phyloP scores from a whole-genome alignment of 2,329 filamentous ascomycete species.

The Xylariaceae sp. region DNA sequence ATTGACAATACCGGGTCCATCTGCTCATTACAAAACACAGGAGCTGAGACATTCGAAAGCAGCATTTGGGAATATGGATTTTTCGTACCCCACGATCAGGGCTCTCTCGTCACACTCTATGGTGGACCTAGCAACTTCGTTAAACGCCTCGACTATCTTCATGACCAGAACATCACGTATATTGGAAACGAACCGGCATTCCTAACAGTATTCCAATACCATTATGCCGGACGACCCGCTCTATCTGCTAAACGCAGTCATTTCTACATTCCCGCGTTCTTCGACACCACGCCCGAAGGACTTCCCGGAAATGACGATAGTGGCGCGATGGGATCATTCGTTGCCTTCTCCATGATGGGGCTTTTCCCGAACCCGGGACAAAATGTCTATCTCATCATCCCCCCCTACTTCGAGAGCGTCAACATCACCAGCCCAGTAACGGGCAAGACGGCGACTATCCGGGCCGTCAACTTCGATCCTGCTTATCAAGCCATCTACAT shows the following conservation, averaged over 20 bases:
- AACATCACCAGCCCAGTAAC: conserved; percentile 64
- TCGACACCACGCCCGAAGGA: conserved; percentile 63
- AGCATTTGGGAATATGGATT: conserved; percentile 78
- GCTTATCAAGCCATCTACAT: conserved; percentile 66
- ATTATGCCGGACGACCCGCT: conserved; percentile 70
- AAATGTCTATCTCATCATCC: conserved; percentile 73
- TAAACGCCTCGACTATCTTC: conserved; percentile 67
- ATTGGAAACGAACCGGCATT: conserved; percentile 64
- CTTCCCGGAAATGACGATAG: conserved; percentile 75
- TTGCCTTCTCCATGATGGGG: conserved; percentile 72
- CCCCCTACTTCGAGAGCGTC: conserved; percentile 70
- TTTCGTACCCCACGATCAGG: conserved; percentile 62
- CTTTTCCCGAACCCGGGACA: conserved; percentile 73
- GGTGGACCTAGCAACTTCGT: conserved; percentile 66
- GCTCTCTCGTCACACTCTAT: conserved; percentile 61
- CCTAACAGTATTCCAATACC: conserved; percentile 66
- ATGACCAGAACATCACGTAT: conserved; percentile 69
- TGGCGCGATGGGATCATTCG: conserved; percentile 73
- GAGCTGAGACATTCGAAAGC: conserved; percentile 74
- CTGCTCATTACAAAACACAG: conserved; percentile 67
- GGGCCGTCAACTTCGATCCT: conserved; percentile 67
- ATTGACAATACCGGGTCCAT: conserved; percentile 53
- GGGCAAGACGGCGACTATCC: conserved; percentile 64
- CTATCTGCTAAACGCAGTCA: conserved; percentile 62
- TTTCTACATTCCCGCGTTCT: conserved; percentile 69